phyloP scores from a whole-genome alignment of 2,329 filamentous ascomycete species.

The Aspergillus jensenii region DNA sequence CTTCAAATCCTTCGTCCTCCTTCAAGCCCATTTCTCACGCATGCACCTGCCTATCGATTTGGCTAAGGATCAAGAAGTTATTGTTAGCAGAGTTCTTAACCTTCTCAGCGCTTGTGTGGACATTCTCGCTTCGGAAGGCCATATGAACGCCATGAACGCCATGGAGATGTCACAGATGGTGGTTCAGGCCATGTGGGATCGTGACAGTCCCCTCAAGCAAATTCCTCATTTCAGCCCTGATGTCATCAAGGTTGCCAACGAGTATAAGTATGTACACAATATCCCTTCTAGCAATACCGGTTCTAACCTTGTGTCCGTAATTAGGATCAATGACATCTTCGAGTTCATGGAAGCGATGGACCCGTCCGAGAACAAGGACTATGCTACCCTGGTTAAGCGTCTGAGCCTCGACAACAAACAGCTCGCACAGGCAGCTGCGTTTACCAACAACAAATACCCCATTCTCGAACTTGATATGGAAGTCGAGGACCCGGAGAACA shows the following conservation, averaged over 20 bases:
- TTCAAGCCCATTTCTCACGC: constrained; percentile 95
- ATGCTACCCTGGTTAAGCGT: constrained; percentile 72
- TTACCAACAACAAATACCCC: constrained; percentile 95
- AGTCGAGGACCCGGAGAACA: constrained; percentile 74
- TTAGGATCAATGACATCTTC: constrained; percentile 85
- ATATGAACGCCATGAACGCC: constrained; percentile 94
- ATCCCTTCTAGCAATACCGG: constrained; percentile 5
- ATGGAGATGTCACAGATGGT: constrained; percentile 99
- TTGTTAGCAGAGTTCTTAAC: constrained; percentile 80
- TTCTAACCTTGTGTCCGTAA: constrained; percentile 17
- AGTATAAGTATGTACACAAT: constrained; percentile 63
- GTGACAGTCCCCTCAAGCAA: constrained; percentile 93
- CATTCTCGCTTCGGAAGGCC: constrained; percentile 90
- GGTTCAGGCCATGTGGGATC: constrained; percentile 98
- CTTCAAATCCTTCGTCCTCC: constrained; percentile 96
- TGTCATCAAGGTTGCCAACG: constrained; percentile 77
- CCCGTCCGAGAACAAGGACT: constrained; percentile 83
- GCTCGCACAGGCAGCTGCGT: constrained; percentile 83
- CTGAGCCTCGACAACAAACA: constrained; percentile 79
- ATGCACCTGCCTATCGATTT: constrained; percentile 96
- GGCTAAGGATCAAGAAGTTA: constrained; percentile 89
- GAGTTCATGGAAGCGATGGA: constrained; percentile 99
- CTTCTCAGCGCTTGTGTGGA: constrained; percentile 91
- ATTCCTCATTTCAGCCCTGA: constrained; percentile 91
- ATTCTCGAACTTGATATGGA: constrained; percentile 91